Evolutionary conservation across 2,329 filamentous ascomycete genomes (phyloP), one percentile per base, ranked within the genome.

Genomic region (Calonectria henricotiae): DNA sequence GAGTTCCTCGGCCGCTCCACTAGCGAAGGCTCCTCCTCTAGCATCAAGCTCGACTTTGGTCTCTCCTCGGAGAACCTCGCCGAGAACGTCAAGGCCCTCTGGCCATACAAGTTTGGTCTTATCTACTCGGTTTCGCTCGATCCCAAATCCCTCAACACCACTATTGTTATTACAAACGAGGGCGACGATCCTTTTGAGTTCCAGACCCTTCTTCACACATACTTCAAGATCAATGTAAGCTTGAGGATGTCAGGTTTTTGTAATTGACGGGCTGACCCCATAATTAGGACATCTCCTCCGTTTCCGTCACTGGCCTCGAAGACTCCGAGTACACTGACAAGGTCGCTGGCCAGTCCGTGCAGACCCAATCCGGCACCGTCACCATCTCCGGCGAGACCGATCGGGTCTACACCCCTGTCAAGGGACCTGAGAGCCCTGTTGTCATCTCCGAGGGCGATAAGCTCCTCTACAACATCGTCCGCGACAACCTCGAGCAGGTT

Each of bases 41-140:
- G 91, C 60, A 92, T 98, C 74, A 98, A 97, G 88, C 91, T 99
- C 71, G 96, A 99, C 85, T 98, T 99, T 82, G 96, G 96, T 32
- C 91, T 99, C 41, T 94, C 93, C 62, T 89, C 90, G 32, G 87
- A 89, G 62, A 92, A 92, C 79, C 86, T 98, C 68, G 89, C 88
- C 74, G 90, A 92, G 0, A 89, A 91, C 49, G 88, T 89, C 75
- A 90, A 89, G 79, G 88, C 89, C 76, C 89, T 91, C 27, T 99
- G 96, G 96, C 92, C 93, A 2, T 93, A 92, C 80, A 91, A 93
- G 73, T 99, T 99, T 81, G 93, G 93, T 5, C 88, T 98, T 62
- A 92, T 98, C 67, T 99, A 99, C 87, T 97, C 93, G 78, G 94
- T 99, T 69, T 97, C 94, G 3, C 85, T 99, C 74, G 90, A 90